These are phyloP conservation scores for Trichoderma endophyticum DNA, from an alignment of 2,329 filamentous ascomycete species.

Conservation along the genomic window DNA sequence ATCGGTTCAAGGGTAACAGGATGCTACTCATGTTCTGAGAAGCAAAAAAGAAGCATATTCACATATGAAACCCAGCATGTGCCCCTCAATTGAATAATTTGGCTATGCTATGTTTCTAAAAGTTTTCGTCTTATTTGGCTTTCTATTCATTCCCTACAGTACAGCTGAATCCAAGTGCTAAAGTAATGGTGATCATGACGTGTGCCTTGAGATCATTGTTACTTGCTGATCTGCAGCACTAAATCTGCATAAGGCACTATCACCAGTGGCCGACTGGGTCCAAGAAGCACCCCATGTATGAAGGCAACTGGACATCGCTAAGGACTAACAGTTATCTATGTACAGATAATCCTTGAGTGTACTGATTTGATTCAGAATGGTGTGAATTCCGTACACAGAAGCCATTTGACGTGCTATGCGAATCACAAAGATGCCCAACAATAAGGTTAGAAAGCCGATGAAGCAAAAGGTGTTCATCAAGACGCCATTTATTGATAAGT, in stretches of 20 bases:
- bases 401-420: not conserved
- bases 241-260: not conserved
- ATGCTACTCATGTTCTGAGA: not conserved
- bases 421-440: not conserved
- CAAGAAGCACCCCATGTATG: not conserved
- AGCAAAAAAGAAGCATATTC: not conserved
- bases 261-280: not conserved
- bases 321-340: not conserved
- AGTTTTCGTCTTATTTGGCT: not conserved
- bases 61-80: not conserved
- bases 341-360: not conserved
- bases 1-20: not conserved
- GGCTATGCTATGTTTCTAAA: not conserved
- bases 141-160: not conserved
- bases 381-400: not conserved
- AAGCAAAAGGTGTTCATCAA: not conserved
- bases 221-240: not conserved
- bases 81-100: not conserved
- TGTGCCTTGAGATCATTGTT: not conserved
- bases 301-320: not conserved
- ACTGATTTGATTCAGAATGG: not conserved
- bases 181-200: not conserved
- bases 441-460: not conserved
- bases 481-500: not conserved
- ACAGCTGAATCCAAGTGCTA: not conserved